Evolutionary conservation across 257 asterid species (phyloP).

Genomic region (Solanum chaucha): DNA sequence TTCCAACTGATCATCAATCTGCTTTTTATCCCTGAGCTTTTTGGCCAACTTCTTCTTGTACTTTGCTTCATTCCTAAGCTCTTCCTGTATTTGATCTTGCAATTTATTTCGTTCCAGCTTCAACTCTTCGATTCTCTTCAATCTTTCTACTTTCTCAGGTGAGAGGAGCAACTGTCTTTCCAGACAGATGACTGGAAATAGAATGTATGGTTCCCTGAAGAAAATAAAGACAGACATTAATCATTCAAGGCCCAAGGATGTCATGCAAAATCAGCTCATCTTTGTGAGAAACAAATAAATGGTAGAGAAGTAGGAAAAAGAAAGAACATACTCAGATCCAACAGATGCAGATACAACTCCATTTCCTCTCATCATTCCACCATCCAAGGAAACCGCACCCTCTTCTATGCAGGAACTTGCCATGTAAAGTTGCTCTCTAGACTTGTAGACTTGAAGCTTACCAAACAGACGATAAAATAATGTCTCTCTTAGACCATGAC

Average conservation of each 20-base stretch:
- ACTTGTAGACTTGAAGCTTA: slow-evolving; percentile 52
- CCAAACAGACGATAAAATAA: slow-evolving; percentile 51
- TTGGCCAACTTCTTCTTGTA: neutral
- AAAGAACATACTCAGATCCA: slow-evolving; percentile 31
- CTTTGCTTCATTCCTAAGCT: neutral
- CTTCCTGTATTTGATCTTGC: neutral
- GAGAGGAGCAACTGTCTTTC: neutral
- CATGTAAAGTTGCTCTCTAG: slow-evolving; percentile 26
- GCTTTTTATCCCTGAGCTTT: neutral
- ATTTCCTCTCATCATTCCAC: slow-evolving; percentile 41
- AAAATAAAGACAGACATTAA: neutral
- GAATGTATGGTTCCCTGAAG: slow-evolving; percentile 31
- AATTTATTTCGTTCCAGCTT: neutral
- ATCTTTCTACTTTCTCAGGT: neutral
- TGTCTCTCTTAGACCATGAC: slow-evolving; percentile 45
- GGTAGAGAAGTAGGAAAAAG: neutral
- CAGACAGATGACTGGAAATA: slow-evolving; percentile 32
- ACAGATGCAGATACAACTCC: slow-evolving; percentile 28
- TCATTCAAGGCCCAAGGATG: neutral
- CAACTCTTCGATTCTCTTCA: neutral
- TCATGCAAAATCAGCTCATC: neutral
- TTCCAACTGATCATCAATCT: neutral
- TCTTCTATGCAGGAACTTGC: slow-evolving; percentile 38
- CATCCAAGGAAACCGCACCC: slow-evolving; percentile 60
- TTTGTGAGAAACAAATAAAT: neutral